Percentiles rank a stretch among this genome's conserved stretches.
Conservation (phyloP, 352 stramenopile species). For the Phytophthora citricola region DNA sequence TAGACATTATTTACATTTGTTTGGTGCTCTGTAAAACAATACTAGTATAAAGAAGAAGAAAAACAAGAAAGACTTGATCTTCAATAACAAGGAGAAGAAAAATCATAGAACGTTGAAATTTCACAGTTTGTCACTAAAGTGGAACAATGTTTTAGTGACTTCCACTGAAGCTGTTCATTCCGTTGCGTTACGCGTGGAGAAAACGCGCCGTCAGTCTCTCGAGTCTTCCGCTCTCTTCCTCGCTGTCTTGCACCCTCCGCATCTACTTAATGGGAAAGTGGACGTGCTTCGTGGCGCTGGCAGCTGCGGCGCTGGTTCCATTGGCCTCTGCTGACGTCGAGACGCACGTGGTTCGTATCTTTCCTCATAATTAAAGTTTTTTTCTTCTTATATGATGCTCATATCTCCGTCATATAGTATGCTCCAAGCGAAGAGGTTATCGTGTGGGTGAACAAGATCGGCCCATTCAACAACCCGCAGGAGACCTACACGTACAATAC, state of each 20-base stretch:
- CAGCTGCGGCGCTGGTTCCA: slow-evolving; percentile 20
- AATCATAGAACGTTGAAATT: background rate
- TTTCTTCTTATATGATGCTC: slow-evolving; percentile 6
- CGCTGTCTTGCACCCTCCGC: background rate
- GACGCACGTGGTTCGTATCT: slow-evolving; percentile 56
- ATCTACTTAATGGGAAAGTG: slow-evolving; percentile 32
- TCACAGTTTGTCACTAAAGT: background rate
- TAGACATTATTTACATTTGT: background rate
- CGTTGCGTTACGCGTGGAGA: slow-evolving; percentile 12
- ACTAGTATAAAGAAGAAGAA: background rate
- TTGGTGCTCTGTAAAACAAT: slow-evolving; percentile 1
- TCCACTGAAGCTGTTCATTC: background rate
- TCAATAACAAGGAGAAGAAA: too few species aligned
- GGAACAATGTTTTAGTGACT: background rate
- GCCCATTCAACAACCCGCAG: slow-evolving; percentile 97
- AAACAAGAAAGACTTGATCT: background rate
- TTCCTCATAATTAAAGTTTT: background rate
- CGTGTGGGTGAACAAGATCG: slow-evolving; percentile 98
- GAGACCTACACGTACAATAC: slow-evolving; percentile 99
- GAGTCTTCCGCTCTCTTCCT: background rate
- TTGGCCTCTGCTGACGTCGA: slow-evolving; percentile 51
- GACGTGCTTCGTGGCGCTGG: slow-evolving; percentile 30
- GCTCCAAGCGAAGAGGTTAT: slow-evolving; percentile 77
- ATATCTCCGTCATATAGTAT: slow-evolving; percentile 53
- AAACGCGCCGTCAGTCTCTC: slow-evolving; percentile 3